A percentile compares a stretch with the other conserved stretches of the same genome.
Evolutionary conservation across 2,329 filamentous ascomycete genomes (phyloP).

Genomic region (Neonectria neomacrospora): DNA sequence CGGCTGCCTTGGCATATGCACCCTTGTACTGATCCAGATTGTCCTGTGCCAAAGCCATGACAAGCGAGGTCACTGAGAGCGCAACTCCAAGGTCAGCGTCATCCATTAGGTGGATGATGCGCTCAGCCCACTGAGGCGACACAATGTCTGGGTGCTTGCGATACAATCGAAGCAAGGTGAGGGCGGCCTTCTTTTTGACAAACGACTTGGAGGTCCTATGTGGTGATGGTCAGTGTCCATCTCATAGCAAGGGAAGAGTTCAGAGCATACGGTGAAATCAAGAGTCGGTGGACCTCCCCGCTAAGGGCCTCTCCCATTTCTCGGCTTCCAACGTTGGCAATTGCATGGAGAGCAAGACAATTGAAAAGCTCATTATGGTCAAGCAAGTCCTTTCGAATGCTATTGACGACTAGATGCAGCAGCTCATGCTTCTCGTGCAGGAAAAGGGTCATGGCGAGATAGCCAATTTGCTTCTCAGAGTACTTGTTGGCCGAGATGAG

Average conservation of each 20-base stretch:
- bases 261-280: constrained; percentile 87
- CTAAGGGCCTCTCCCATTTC: constrained; percentile 98
- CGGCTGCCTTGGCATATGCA: constrained; percentile 92
- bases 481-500: constrained; percentile 97
- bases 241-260: neutral
- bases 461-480: constrained; percentile 99
- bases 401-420: constrained; percentile 96
- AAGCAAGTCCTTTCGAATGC: constrained; percentile 93
- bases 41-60: constrained; percentile 95
- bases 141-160: constrained; percentile 95
- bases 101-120: constrained; percentile 99
- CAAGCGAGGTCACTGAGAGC: constrained; percentile 92
- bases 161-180: constrained; percentile 92
- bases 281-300: constrained; percentile 87
- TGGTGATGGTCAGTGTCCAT: constrained; percentile 20
- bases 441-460: constrained; percentile 96
- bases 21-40: constrained; percentile 94
- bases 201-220: constrained; percentile 83
- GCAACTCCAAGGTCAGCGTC: constrained; percentile 94
- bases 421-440: constrained; percentile 97
- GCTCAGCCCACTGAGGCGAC: constrained; percentile 95
- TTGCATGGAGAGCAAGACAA: constrained; percentile 94
- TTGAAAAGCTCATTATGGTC: constrained; percentile 98
- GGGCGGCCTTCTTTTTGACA: constrained; percentile 98
- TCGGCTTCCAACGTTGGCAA: constrained; percentile 94